Percentiles rank a stretch among this genome's conserved stretches.
phyloP scores from a whole-genome alignment of 2,329 filamentous ascomycete genomes.

The Diaporthe batatas region DNA sequence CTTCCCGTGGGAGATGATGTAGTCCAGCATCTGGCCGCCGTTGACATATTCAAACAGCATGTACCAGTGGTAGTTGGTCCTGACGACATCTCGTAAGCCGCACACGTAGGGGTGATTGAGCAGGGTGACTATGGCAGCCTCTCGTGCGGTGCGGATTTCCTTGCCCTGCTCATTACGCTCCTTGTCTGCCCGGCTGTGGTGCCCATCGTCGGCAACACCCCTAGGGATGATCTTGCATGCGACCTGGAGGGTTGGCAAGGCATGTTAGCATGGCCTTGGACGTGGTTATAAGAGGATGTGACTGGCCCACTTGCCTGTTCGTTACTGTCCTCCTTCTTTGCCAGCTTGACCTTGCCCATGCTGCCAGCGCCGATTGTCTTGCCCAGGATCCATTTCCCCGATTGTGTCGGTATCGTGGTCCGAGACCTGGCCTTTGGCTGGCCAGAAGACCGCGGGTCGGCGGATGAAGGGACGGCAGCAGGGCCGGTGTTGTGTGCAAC shows the following conservation, averaged over 20 bases:
- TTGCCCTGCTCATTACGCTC: constrained; percentile 96
- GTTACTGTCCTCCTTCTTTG: constrained; percentile 87
- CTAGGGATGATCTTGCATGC: constrained; percentile 98
- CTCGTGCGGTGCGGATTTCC: constrained; percentile 92
- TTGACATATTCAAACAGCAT: constrained; percentile 99
- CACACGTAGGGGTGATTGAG: constrained; percentile 97
- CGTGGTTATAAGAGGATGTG: not conserved
- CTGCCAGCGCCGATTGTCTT: constrained; percentile 98
- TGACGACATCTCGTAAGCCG: constrained; percentile 92
- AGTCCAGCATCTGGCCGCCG: constrained; percentile 98
- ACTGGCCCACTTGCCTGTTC: constrained; percentile 79
- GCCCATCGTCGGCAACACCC: constrained; percentile 88
- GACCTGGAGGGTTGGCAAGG: constrained; percentile 69
- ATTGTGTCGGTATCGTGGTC: constrained; percentile 90
- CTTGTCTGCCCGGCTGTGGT: constrained; percentile 76
- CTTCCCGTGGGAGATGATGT: constrained; percentile 98
- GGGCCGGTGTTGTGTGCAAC: constrained; percentile 65
- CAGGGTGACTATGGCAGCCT: constrained; percentile 95
- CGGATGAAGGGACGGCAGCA: constrained; percentile 63
- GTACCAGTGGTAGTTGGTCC: constrained; percentile 99
- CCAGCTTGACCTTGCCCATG: constrained; percentile 99
- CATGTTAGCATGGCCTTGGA: constrained; percentile 38
- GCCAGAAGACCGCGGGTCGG: constrained; percentile 62
- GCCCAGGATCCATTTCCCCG: constrained; percentile 93
- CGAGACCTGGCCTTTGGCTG: constrained; percentile 68